phyloP scores from a whole-genome alignment of 331 rosid genomes.

The Rosa hybrid region DNA sequence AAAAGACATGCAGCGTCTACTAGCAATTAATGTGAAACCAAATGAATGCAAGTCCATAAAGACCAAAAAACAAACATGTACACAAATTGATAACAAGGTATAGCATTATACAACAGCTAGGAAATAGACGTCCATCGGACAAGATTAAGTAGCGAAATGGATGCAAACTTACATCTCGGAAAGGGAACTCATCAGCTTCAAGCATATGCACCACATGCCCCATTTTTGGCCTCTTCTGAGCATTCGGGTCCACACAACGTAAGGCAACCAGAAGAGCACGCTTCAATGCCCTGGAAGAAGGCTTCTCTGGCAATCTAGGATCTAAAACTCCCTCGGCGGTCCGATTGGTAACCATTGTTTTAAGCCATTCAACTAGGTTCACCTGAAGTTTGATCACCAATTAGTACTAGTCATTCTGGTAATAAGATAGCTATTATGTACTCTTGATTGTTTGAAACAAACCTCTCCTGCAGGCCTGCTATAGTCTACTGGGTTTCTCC shows the following conservation, averaged over 20 bases:
- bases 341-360: conserved; percentile 67
- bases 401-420: conserved; percentile 15
- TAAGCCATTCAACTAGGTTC: conserved; percentile 71
- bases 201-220: conserved; percentile 77
- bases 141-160: conserved; percentile 14
- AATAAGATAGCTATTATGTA: conserved; percentile 7
- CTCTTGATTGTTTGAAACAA: conserved; percentile 11
- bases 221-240: conserved; percentile 73
- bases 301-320: conserved; percentile 58
- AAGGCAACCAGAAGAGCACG: conserved; percentile 69
- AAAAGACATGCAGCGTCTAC: conserved; percentile 7
- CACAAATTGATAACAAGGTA: not conserved
- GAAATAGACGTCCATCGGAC: not conserved
- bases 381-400: conserved; percentile 44
- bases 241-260: conserved; percentile 65
- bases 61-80: not conserved
- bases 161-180: conserved; percentile 54
- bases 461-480: conserved; percentile 76
- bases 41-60: conserved; percentile 3
- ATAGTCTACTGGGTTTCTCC: conserved; percentile 71
- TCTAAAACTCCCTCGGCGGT: conserved; percentile 64
- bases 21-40: not conserved
- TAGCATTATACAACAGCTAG: not conserved
- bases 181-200: conserved; percentile 73
- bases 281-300: conserved; percentile 63